phyloP scores from a whole-genome alignment of 1,284 basidiomycete species.

The Melampsora occidentalis region DNA sequence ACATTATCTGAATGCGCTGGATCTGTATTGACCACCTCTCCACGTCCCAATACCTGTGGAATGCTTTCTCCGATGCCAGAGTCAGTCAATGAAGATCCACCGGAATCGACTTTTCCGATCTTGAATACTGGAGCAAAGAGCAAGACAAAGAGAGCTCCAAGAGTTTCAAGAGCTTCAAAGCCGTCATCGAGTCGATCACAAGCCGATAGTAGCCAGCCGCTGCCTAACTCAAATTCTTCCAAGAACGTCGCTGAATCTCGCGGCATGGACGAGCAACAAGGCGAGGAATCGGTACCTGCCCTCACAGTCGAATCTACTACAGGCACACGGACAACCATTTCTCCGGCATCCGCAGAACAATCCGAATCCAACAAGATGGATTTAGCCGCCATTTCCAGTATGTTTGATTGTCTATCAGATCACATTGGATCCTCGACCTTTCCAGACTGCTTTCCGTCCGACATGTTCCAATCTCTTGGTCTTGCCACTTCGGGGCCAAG shows the following conservation, averaged over 20 bases:
- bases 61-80: slow-evolving; percentile 2
- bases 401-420: neutral
- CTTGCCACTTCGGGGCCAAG: neutral
- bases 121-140: neutral
- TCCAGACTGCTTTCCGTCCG: slow-evolving; percentile 5
- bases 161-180: neutral
- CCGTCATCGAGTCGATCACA: neutral
- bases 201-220: neutral
- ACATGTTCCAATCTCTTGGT: slow-evolving; percentile 1
- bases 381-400: neutral
- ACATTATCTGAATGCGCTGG: slow-evolving; percentile 26
- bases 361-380: neutral
- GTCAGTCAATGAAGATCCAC: neutral
- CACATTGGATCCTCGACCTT: slow-evolving; percentile 1
- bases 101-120: neutral
- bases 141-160: neutral
- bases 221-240: neutral
- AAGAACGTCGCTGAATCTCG: neutral
- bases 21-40: slow-evolving; percentile 36
- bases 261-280: neutral
- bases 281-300: neutral
- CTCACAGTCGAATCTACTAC: neutral
- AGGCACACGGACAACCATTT: neutral
- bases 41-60: slow-evolving; percentile 9
- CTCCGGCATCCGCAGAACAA: neutral